phyloP scores from a whole-genome alignment of 139 green algal genomes.

The Diplosphaera chodatii region DNA sequence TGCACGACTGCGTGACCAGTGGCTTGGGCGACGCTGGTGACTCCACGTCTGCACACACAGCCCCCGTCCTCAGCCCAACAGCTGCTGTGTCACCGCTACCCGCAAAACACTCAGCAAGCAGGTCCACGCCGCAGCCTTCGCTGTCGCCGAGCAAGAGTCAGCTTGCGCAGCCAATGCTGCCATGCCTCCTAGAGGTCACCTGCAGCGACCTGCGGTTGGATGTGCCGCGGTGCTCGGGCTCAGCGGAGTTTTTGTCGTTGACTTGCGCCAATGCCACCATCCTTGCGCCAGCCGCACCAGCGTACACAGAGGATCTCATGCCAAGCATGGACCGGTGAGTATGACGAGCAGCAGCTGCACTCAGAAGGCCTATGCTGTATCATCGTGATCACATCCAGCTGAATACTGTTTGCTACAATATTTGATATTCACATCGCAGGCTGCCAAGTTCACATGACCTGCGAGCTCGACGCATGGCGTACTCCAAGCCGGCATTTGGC shows the following conservation, averaged over 20 bases:
- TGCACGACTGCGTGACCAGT: background rate
- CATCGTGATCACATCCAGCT: no score
- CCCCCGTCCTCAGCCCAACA: no score
- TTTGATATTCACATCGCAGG: background rate
- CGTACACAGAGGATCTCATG: background rate
- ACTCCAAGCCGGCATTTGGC: background rate
- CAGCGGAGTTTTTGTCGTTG: constrained; percentile 13
- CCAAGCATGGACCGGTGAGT: constrained; percentile 7
- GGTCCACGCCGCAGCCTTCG: background rate
- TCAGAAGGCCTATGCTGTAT: no score
- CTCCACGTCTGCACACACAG: no score
- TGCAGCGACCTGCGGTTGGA: constrained; percentile 13
- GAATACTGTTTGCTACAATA: background rate
- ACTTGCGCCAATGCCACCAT: background rate
- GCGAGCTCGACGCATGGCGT: background rate
- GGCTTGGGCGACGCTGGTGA: no score
- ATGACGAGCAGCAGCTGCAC: no score
- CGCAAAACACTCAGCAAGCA: background rate
- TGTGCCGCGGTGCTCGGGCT: constrained; percentile 13
- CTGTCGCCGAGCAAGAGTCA: background rate
- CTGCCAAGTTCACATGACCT: background rate
- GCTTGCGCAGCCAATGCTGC: background rate
- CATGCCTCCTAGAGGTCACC: constrained; percentile 7
- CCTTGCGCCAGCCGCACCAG: constrained; percentile 10
- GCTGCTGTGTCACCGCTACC: no score